Conservation (phyloP, 2,329 filamentous ascomycete genomes). For the Didymella exigua region DNA sequence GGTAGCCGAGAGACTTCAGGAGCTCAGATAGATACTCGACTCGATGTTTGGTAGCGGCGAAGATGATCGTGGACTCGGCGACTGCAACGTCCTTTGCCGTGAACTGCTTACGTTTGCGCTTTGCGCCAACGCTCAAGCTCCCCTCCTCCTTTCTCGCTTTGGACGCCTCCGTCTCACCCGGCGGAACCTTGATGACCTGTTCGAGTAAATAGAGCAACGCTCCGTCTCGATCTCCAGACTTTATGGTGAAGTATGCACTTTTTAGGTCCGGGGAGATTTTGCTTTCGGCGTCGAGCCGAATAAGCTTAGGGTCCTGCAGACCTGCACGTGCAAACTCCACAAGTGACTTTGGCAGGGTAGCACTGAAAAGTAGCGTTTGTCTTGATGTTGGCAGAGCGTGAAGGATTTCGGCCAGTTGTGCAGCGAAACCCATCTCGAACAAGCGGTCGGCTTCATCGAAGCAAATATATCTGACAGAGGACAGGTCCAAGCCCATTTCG, state of each 20-base stretch:
- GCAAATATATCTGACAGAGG: slow-evolving; percentile 89
- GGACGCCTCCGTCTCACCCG: slow-evolving; percentile 63
- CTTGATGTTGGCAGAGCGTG: slow-evolving; percentile 81
- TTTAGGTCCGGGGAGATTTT: slow-evolving; percentile 97
- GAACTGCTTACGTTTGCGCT: slow-evolving; percentile 69
- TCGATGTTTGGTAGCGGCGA: slow-evolving; percentile 94
- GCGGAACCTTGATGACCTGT: slow-evolving; percentile 90
- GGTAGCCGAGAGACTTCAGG: slow-evolving; percentile 81
- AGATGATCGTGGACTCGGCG: slow-evolving; percentile 91
- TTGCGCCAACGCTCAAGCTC: slow-evolving; percentile 62
- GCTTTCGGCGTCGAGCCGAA: slow-evolving; percentile 89
- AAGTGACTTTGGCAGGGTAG: slow-evolving; percentile 88
- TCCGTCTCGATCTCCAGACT: slow-evolving; percentile 91
- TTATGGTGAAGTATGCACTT: slow-evolving; percentile 92
- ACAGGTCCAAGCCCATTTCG: slow-evolving; percentile 92
- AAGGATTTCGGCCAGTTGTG: slow-evolving; percentile 90
- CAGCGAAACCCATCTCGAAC: slow-evolving; percentile 98
- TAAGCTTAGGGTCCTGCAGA: slow-evolving; percentile 86
- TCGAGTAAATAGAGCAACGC: slow-evolving; percentile 86
- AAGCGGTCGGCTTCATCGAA: slow-evolving; percentile 97
- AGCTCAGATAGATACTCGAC: slow-evolving; percentile 89
- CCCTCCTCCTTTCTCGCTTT: slow-evolving; percentile 54
- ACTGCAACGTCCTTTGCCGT: slow-evolving; percentile 74
- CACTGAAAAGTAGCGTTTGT: slow-evolving; percentile 93
- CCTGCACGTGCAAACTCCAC: slow-evolving; percentile 96